Evolutionary conservation across 345 rosid species (phyloP).

Genomic region (Eutrema heterophyllum): DNA sequence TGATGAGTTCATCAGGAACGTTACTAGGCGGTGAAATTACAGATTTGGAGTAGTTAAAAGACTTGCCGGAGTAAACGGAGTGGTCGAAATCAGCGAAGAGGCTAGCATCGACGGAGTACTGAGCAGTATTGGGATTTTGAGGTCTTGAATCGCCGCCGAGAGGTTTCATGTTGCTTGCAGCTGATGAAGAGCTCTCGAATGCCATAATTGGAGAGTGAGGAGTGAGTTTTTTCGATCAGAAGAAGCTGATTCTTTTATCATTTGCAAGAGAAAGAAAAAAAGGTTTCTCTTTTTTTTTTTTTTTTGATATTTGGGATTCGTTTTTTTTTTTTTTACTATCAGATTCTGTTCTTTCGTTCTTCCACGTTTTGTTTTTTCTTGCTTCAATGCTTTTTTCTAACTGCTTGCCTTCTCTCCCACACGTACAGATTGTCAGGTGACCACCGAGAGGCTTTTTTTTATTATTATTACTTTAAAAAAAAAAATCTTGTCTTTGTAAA

Average conservation of each 20-base stretch:
- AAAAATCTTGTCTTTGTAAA: too few species aligned
- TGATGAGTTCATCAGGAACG: conserved; percentile 63
- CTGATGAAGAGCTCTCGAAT: conserved; percentile 35
- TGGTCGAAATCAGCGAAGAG: conserved; percentile 68
- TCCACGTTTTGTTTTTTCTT: background rate
- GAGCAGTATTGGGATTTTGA: conserved; percentile 37
- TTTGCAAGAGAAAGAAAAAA: background rate
- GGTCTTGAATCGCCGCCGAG: conserved; percentile 29
- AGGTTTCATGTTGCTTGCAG: conserved; percentile 50
- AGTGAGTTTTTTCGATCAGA: conserved; percentile 2
- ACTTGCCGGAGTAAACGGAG: conserved; percentile 56
- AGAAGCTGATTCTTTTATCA: conserved; percentile 27
- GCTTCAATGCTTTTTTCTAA: background rate
- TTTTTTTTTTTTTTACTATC: background rate
- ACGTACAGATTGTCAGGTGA: conserved; percentile 21
- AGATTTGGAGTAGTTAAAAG: conserved; percentile 65
- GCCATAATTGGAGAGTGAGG: conserved; percentile 9
- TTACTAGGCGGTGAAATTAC: conserved; percentile 41
- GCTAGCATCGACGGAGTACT: conserved; percentile 70
- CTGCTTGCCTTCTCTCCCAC: conserved; percentile 28
- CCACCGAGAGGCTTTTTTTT: conserved; percentile 9
- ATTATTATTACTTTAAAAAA: background rate
- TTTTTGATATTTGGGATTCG: conserved; percentile 16
- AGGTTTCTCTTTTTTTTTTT: background rate
- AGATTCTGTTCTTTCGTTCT: conserved; percentile 1